Base-by-base conservation (phyloP, 129 eudicot species). In the Arctium lappa region DNA sequence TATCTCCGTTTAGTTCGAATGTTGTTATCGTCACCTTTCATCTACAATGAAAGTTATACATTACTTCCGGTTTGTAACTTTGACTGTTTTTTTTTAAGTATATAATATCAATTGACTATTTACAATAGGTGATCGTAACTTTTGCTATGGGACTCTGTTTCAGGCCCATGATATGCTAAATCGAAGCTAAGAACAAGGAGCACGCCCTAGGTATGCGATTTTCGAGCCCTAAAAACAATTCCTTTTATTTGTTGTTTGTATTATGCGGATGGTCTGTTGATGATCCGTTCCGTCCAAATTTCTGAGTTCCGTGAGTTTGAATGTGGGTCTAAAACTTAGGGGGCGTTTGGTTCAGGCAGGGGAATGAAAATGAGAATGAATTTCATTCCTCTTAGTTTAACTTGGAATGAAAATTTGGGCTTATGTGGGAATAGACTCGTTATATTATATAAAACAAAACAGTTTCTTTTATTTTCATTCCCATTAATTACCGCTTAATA, bases 1-100 rank as follows among this genome's bases (percentile, higher is more conserved):
- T 80, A 78, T 85, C 82, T 72, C 16, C 65, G 38, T 79, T 81
- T 79, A 84, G 85, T 82, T 66, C 2, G 68, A 60, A 18, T 60
- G 29, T 60, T n/a, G 68, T 60, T 60, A 10, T 10, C 40, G 40
- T 3, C 40, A 37, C 3, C 5, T 4, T 37, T 37, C 5, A 37
- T 37, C 40, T 37, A 8, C 56, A 3, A 46, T 46, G 56, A 18
- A n/a, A 5, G 68, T 60, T 60, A 16, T 60, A 60, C 9, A 3
- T 60, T 60, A 60, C 29, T 60, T 4, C 3, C 29, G 68, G 8
- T 60, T 60, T 60, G 68, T 60, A 60, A 60, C 29, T n/a, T 16
- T 60, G 68, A 16, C 2, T 16, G 66, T 1, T 5, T 60, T 60
- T 60, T 50, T 50, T 46, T 16, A 46, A 46, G 56, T 46, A 56